Evolutionary conservation across 2,329 filamentous ascomycete species (phyloP).

Genomic region (Sclerotinia nivalis): DNA sequence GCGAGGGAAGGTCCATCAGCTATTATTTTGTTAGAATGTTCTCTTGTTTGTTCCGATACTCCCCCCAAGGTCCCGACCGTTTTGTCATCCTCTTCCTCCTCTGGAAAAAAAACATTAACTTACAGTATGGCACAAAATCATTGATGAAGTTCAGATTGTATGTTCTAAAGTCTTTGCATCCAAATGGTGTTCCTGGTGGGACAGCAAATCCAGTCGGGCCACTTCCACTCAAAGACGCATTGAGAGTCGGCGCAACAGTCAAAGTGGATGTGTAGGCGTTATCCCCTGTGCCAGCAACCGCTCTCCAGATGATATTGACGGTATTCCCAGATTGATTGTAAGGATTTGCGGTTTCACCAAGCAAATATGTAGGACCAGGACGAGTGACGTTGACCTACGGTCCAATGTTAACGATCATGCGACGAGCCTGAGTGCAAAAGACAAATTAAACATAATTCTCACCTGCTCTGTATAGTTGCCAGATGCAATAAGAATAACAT

Average conservation of each 20-base stretch:
- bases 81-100: background rate
- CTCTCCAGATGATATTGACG: conserved; percentile 61
- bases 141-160: conserved; percentile 70
- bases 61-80: background rate
- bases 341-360: conserved; percentile 50
- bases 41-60: background rate
- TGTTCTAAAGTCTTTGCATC: conserved; percentile 61
- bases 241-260: conserved; percentile 63
- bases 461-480: conserved; percentile 58
- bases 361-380: conserved; percentile 58
- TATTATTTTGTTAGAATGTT: conserved; percentile 1
- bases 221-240: conserved; percentile 61
- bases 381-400: conserved; percentile 63
- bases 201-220: conserved; percentile 64
- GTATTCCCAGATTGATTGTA: conserved; percentile 42
- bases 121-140: conserved; percentile 49
- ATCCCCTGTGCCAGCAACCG: conserved; percentile 54
- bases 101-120: background rate
- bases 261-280: conserved; percentile 64
- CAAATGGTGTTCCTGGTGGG: conserved; percentile 61
- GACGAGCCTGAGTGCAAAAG: background rate
- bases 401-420: conserved; percentile 42
- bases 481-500: conserved; percentile 59
- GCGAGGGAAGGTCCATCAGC: conserved; percentile 58
- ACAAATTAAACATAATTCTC: background rate